Base-by-base conservation (phyloP, 2,329 filamentous ascomycete genomes). In the Endoconidiophora laricicola region DNA sequence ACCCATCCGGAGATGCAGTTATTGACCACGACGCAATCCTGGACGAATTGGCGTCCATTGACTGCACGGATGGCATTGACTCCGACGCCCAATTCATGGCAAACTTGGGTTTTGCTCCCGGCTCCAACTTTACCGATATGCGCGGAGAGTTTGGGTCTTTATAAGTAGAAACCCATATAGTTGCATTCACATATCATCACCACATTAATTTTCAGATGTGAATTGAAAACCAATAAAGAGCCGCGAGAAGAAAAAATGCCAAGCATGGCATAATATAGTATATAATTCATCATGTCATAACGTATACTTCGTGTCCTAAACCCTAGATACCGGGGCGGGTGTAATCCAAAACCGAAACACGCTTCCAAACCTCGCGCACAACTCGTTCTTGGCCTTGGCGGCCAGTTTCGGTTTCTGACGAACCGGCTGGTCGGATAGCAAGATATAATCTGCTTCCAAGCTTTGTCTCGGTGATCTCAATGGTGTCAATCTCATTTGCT, bases 401-500 rank as follows among this genome's bases (percentile, higher is more conserved):
- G 5, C 71, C 81, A 2, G 76, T 79, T 58, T 86, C 82, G 0
- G 62, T 71, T 2, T 65, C 60, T 2, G 73, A 74, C 18, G 77
- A 68, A 0, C 79, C 80, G 36, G 80, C 81, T 3, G 82, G 79
- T 56, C 80, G 65, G 48, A 86, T 78, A 1, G 81, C 82, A 42
- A 87, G 65, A 62, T 86, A 87, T 6, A 86, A 59, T 23, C 83
- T 67, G 56, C 81, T 78, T 0, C 82, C 83, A 9, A 87, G 62
- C 46, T 69, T 70, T 1, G 74, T 76, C 7, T 78, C 73, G 45
- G 72, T 66, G 22, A 86, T 78, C 0, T 18, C 24, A 5, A 20
- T 29, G 4, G 68, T 62, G 1, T 71, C 74, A 1, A 67, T 76
- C 9, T 69, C 67, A 10, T 65, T 62, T 55, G 82, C 66, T 38